Evolutionary conservation across 352 stramenopile species (phyloP).

Genomic region (Lagenidium giganteum): DNA sequence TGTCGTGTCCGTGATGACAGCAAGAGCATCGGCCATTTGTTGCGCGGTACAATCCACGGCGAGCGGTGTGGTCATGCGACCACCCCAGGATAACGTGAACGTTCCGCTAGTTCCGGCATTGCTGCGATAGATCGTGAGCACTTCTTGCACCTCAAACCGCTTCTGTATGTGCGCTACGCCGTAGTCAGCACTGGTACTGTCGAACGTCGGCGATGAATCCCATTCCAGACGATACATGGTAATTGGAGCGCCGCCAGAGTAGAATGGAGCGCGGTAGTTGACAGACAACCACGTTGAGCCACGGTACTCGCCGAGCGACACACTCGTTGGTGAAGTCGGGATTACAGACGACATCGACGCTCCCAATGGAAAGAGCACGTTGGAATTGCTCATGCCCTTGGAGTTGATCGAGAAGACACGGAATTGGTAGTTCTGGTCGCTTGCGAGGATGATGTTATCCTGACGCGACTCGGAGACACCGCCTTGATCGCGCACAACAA

Average conservation of each 20-base stretch:
- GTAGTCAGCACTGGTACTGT: conserved; percentile 79
- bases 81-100: conserved; percentile 92
- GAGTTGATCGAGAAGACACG: conserved; percentile 59
- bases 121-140: conserved; percentile 61
- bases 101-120: conserved; percentile 68
- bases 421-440: conserved; percentile 43
- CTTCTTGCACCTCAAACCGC: conserved; percentile 88
- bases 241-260: conserved; percentile 85
- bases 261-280: conserved; percentile 74
- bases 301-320: conserved; percentile 79
- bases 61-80: conserved; percentile 55
- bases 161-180: conserved; percentile 83
- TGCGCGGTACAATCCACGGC: conserved; percentile 59
- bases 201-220: conserved; percentile 80
- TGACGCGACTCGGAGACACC: conserved; percentile 43
- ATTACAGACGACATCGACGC: conserved; percentile 58
- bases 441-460: conserved; percentile 46
- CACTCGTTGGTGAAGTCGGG: conserved; percentile 63
- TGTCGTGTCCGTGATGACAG: conserved; percentile 68
- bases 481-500: conserved; percentile 35
- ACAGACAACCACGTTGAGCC: conserved; percentile 69
- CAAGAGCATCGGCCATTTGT: conserved; percentile 74
- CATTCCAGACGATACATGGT: conserved; percentile 93
- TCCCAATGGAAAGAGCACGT: conserved; percentile 24
- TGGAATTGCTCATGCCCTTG: conserved; percentile 41